A percentile compares a stretch with the other conserved stretches of the same genome.
These are phyloP conservation scores for Lophiostoma macrostomum DNA, from an alignment of 495 filamentous ascomycete genomes.

Conservation along the genomic window DNA sequence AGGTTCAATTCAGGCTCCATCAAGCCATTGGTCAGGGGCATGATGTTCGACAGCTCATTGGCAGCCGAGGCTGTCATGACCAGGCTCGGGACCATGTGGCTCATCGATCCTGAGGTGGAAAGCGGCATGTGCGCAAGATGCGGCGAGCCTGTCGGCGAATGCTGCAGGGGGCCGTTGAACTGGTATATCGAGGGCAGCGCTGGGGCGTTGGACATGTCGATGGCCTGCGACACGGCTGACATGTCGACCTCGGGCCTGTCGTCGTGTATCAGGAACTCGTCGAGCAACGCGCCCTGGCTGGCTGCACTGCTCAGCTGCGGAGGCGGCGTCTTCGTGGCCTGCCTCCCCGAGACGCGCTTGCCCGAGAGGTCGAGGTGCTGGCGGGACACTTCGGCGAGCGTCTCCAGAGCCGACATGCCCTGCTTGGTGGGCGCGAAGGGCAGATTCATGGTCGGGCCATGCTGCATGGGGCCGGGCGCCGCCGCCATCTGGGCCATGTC, in stretches of 20 bases:
- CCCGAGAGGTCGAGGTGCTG: constrained; percentile 47
- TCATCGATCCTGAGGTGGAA: constrained; percentile 19
- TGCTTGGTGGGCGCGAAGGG: constrained; percentile 42
- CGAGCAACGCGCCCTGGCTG: constrained; percentile 11
- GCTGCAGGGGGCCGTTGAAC: constrained; percentile 24
- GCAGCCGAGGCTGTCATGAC: constrained; percentile 45
- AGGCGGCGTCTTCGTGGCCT: constrained; percentile 17
- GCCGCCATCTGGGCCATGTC: constrained; percentile 14
- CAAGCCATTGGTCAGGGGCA: constrained; percentile 43
- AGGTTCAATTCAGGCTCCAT: constrained; percentile 37
- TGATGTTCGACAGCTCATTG: constrained; percentile 43
- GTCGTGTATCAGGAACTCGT: constrained; percentile 35
- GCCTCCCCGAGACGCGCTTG: constrained; percentile 18
- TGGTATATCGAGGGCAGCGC: constrained; percentile 33
- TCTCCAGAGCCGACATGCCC: constrained; percentile 71
- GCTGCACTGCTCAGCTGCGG: constrained; percentile 2
- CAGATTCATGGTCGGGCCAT: constrained; percentile 30
- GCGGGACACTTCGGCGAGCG: constrained; percentile 77
- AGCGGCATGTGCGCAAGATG: constrained; percentile 22
- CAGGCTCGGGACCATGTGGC: constrained; percentile 30
- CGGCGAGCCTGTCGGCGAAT: constrained; percentile 29
- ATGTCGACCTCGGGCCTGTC: constrained; percentile 24
- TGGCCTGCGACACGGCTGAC: constrained; percentile 5
- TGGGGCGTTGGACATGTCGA: constrained; percentile 22
- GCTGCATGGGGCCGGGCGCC: constrained; percentile 1